Conservation (phyloP, 257 asterid genomes). For the Sherardia arvensis region DNA sequence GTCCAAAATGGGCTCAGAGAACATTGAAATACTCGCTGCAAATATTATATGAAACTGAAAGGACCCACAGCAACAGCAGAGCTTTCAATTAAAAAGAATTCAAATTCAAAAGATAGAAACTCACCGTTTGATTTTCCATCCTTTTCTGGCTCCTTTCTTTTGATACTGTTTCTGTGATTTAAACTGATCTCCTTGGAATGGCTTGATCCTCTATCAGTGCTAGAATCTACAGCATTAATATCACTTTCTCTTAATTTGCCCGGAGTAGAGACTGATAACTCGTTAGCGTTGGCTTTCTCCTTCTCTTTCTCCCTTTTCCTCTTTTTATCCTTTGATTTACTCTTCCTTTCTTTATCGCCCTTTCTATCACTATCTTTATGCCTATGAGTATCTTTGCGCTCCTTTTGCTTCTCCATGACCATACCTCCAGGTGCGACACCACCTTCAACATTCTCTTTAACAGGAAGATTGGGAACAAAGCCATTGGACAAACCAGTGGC, state of each 20-base stretch:
- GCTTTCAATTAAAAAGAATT: background rate
- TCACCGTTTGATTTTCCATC: slow-evolving; percentile 46
- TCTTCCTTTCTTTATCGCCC: slow-evolving; percentile 27
- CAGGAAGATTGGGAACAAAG: slow-evolving; percentile 11
- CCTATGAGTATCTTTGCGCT: slow-evolving; percentile 23
- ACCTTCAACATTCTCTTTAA: slow-evolving; percentile 24
- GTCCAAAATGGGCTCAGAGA: background rate
- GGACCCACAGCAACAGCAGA: background rate
- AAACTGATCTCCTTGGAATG: slow-evolving; percentile 21
- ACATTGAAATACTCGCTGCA: background rate
- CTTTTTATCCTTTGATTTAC: slow-evolving; percentile 32
- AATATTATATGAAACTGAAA: background rate
- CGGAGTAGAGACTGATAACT: slow-evolving; percentile 12
- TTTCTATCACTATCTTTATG: slow-evolving; percentile 12
- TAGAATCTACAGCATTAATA: slow-evolving; percentile 19
- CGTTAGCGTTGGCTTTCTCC: slow-evolving; percentile 21
- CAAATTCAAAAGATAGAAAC: slow-evolving; percentile 19
- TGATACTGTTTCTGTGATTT: slow-evolving; percentile 26
- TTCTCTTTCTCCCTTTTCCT: slow-evolving; percentile 24
- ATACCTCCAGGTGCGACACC: slow-evolving; percentile 14
- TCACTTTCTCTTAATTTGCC: slow-evolving; percentile 20
- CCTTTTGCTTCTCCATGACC: slow-evolving; percentile 22
- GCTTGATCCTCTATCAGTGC: slow-evolving; percentile 16
- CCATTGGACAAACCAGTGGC: slow-evolving; percentile 24
- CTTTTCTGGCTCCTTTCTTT: slow-evolving; percentile 27